phyloP scores from a whole-genome alignment of 257 asterid genomes.

The Cruciata laevipes region DNA sequence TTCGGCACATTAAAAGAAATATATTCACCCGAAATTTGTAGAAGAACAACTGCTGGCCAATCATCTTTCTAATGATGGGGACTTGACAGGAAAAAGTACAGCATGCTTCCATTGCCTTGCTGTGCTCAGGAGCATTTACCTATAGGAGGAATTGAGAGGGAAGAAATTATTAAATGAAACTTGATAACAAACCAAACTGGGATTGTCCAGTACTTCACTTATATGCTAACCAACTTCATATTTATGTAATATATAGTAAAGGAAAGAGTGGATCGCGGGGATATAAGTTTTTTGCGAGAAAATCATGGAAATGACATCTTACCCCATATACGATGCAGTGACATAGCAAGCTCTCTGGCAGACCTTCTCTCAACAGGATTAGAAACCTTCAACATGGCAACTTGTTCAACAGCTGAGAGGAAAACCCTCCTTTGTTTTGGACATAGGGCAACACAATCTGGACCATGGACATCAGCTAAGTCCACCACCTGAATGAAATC shows the following conservation, averaged over 20 bases:
- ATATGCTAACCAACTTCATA: neutral
- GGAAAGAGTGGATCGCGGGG: neutral
- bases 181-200: too few relatives aligned
- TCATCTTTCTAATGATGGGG: neutral
- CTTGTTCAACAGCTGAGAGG: conserved; percentile 59
- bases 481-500: conserved; percentile 54
- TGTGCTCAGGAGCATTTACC: conserved; percentile 17
- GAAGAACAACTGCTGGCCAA: neutral
- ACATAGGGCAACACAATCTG: conserved; percentile 42
- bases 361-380: conserved; percentile 61
- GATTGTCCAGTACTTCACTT: too few relatives aligned
- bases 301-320: conserved; percentile 21
- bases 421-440: conserved; percentile 59
- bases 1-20: neutral
- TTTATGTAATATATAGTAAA: neutral
- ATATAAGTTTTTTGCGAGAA: neutral
- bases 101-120: conserved; percentile 4
- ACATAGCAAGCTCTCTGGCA: conserved; percentile 48
- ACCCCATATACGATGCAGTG: conserved; percentile 70
- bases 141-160: neutral
- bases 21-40: neutral
- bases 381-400: conserved; percentile 37
- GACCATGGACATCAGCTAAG: conserved; percentile 53
- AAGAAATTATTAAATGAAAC: neutral
- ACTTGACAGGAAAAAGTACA: neutral